These are phyloP conservation scores for Zoysia matrella DNA, from an alignment of 202 grass and related monocot genomes.

Conservation along the genomic window DNA sequence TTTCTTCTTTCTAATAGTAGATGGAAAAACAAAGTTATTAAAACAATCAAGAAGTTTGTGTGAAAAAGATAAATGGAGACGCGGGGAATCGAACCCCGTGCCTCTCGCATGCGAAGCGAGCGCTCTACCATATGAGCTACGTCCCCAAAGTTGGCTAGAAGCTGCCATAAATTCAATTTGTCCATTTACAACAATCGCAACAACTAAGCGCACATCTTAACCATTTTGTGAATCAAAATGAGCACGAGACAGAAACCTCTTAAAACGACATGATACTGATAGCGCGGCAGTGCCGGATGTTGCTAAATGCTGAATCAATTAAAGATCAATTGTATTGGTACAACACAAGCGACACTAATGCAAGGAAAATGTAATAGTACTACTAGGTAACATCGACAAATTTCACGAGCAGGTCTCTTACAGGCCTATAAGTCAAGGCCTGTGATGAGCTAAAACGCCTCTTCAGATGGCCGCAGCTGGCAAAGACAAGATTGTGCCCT, in stretches of 20 bases:
- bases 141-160: too few relatives aligned
- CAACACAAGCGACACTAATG: conserved; percentile 16
- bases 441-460: background rate
- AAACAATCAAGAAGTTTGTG: too few relatives aligned
- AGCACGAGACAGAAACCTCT: too few relatives aligned
- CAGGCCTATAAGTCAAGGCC: conserved; percentile 15
- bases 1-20: too few relatives aligned
- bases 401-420: conserved; percentile 11
- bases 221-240: background rate
- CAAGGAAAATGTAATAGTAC: background rate
- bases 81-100: conserved; percentile 99
- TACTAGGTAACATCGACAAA: conserved; percentile 18
- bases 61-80: too few relatives aligned
- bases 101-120: conserved; percentile 99
- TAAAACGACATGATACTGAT: background rate
- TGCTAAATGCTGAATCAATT: conserved; percentile 21
- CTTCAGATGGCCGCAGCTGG: conserved; percentile 6
- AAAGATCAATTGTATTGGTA: background rate
- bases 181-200: too few relatives aligned
- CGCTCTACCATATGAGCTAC: conserved; percentile 99
- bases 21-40: too few relatives aligned
- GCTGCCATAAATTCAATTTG: too few relatives aligned
- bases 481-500: background rate
- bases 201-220: too few relatives aligned
- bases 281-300: background rate